These are phyloP conservation scores for Massarina eburnea DNA, from an alignment of 2,329 filamentous ascomycete genomes.

Conservation along the genomic window DNA sequence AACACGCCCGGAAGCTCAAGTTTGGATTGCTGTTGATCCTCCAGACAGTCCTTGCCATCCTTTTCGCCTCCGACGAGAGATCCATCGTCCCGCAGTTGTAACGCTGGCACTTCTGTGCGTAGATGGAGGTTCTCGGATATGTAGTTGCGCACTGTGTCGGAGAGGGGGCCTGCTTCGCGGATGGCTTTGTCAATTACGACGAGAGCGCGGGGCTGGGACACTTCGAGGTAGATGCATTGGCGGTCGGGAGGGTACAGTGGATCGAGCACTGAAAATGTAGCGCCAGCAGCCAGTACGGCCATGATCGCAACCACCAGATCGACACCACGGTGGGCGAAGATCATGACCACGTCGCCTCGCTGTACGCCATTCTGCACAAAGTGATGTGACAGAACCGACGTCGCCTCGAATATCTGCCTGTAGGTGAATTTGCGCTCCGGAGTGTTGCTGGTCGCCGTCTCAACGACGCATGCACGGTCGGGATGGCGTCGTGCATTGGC, in stretches of 20 bases:
- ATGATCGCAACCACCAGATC: slow-evolving; percentile 78
- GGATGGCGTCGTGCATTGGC: slow-evolving; percentile 69
- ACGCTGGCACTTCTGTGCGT: slow-evolving; percentile 71
- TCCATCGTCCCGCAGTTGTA: slow-evolving; percentile 73
- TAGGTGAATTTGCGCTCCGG: slow-evolving; percentile 76
- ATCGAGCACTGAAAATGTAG: slow-evolving; percentile 69
- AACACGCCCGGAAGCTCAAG: slow-evolving; percentile 66
- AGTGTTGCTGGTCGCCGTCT: slow-evolving; percentile 58
- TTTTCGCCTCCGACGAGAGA: slow-evolving; percentile 67
- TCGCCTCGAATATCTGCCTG: slow-evolving; percentile 80
- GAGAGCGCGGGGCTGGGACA: slow-evolving; percentile 71
- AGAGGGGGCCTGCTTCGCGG: slow-evolving; percentile 65
- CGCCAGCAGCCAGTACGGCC: slow-evolving; percentile 65
- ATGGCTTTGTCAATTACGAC: slow-evolving; percentile 73
- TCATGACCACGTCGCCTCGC: slow-evolving; percentile 88
- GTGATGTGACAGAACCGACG: slow-evolving; percentile 78
- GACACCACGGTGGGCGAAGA: slow-evolving; percentile 81
- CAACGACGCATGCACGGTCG: slow-evolving; percentile 67
- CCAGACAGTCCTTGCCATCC: slow-evolving; percentile 69
- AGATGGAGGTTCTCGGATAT: slow-evolving; percentile 73
- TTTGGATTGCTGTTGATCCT: slow-evolving; percentile 54
- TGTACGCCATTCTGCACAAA: slow-evolving; percentile 72
- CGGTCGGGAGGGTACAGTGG: slow-evolving; percentile 76
- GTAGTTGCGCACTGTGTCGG: slow-evolving; percentile 63
- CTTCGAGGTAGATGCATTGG: slow-evolving; percentile 81